These are phyloP conservation scores for Irpex sp. DNA, from an alignment of 1,284 basidiomycete genomes.

Conservation along the genomic window DNA sequence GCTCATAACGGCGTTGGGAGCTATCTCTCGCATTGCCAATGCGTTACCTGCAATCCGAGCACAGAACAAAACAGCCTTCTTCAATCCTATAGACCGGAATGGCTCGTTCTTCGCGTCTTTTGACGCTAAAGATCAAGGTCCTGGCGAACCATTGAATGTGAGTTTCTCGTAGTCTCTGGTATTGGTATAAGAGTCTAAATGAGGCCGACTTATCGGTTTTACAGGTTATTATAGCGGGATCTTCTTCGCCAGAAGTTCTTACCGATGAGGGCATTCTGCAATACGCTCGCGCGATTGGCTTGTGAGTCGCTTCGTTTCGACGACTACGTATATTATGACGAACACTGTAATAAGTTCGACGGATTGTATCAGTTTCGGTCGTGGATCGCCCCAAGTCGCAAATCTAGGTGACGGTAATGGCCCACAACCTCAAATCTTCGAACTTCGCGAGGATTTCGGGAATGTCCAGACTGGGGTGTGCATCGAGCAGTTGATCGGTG, in stretches of 20 bases:
- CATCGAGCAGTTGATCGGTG: slow-evolving; percentile 48
- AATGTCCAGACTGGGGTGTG: slow-evolving; percentile 47
- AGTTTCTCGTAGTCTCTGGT: background rate
- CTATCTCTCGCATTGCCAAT: background rate
- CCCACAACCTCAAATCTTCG: slow-evolving; percentile 44
- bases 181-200: background rate
- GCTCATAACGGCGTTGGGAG: no score
- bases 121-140: background rate
- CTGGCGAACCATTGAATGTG: slow-evolving; percentile 5
- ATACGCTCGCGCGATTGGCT: slow-evolving; percentile 14
- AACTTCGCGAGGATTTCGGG: slow-evolving; percentile 61
- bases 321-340: background rate
- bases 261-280: slow-evolving; percentile 14
- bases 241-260: slow-evolving; percentile 15
- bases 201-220: background rate
- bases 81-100: background rate
- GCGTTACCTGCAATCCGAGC: background rate
- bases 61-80: background rate
- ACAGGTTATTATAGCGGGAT: slow-evolving; percentile 18
- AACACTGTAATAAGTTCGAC: slow-evolving; percentile 37
- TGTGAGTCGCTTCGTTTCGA: slow-evolving; percentile 8
- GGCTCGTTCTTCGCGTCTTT: background rate
- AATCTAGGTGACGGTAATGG: slow-evolving; percentile 59
- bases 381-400: slow-evolving; percentile 52
- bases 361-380: slow-evolving; percentile 56